Evolutionary conservation across 345 rosid species (phyloP), one percentile per base, ranked within the genome.

Genomic region (Eucalyptus urophylla): DNA sequence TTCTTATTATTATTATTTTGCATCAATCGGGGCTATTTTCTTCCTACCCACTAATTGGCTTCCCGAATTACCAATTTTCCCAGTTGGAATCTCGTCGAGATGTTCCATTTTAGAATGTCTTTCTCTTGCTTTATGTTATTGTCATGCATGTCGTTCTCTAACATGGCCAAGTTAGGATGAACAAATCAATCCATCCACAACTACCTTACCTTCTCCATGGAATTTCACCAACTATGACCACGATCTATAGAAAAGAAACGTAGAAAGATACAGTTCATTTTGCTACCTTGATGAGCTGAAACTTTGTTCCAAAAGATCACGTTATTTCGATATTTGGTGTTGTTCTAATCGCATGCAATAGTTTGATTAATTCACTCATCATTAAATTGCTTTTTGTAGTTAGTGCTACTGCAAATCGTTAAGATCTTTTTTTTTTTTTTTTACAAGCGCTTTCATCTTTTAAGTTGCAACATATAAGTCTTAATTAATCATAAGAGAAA

Each of bases 171-270:
- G 69, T 86, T 47, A 62, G 56, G 85, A 72, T 89, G 62, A 86
- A 89, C 90, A 89, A 89, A 86, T 86, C 90, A 89, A 86, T 86
- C 60, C 56, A 49, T 47, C 21, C 49, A 22, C 90, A 89, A 89
- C 88, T 15, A 86, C 90, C 87, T 89, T 24, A 89, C 88, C 88
- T 25, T 89, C 90, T 89, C 81, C 88, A 86, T 86, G 88, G 85
- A 47, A 49, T 62, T 86, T 47, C 69, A 89, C 90, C 87, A 22
- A 62, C 47, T 11, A 76, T 2, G 85, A 21, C 47, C 85, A 11
- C 85, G 3, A 21, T 37, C 83, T 19, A 19, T 19, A 72, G 27
- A 21, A 37, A 40, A 76, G 5, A 21, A 76, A 40, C 22, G 16
- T 40, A 76, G 47, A 76, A 76, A 40, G 47, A 76, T 40, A 6